Evolutionary conservation across 768 basidiomycete species (phyloP).

Genomic region (Psilocybe cubensis): DNA sequence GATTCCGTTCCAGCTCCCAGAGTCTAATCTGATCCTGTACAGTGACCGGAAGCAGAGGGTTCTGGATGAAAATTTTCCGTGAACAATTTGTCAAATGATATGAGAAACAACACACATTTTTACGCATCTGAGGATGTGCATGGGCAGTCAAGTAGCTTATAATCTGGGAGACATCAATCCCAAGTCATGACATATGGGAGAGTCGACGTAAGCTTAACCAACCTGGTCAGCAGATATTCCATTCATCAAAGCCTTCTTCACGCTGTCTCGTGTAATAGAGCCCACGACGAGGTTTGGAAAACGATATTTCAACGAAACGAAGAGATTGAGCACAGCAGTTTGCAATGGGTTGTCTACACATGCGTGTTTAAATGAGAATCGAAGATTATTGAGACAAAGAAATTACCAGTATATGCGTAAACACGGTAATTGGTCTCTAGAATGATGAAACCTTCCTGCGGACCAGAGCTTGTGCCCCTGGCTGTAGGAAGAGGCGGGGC

Average conservation of each 20-base stretch:
- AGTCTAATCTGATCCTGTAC: constrained; percentile 80
- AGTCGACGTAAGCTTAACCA: constrained; percentile 25
- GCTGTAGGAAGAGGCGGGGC: constrained; percentile 78
- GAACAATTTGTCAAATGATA: constrained; percentile 4
- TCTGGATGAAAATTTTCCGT: constrained; percentile 46
- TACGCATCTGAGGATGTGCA: constrained; percentile 98
- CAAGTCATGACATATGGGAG: constrained; percentile 9
- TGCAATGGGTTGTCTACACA: constrained; percentile 87
- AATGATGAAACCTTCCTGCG: constrained; percentile 89
- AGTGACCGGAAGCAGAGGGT: constrained; percentile 92
- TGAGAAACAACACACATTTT: constrained; percentile 66
- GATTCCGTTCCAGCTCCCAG: constrained; percentile 96
- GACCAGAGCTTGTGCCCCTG: constrained; percentile 55
- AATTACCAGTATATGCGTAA: constrained; percentile 93
- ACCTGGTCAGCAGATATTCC: constrained; percentile 98
- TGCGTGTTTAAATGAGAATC: constrained; percentile 19
- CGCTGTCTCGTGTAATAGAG: constrained; percentile 91
- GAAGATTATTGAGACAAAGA: constrained; percentile 25
- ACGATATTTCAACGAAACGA: constrained; percentile 89
- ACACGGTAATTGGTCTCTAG: constrained; percentile 99
- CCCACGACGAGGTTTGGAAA: constrained; percentile 98
- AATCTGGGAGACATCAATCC: constrained; percentile 58
- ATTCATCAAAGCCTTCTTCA: constrained; percentile 78
- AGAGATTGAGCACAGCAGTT: constrained; percentile 94
- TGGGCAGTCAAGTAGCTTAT: constrained; percentile 94